Conservation (phyloP, 2,329 filamentous ascomycete species). For the Corinectria fuckeliana region DNA sequence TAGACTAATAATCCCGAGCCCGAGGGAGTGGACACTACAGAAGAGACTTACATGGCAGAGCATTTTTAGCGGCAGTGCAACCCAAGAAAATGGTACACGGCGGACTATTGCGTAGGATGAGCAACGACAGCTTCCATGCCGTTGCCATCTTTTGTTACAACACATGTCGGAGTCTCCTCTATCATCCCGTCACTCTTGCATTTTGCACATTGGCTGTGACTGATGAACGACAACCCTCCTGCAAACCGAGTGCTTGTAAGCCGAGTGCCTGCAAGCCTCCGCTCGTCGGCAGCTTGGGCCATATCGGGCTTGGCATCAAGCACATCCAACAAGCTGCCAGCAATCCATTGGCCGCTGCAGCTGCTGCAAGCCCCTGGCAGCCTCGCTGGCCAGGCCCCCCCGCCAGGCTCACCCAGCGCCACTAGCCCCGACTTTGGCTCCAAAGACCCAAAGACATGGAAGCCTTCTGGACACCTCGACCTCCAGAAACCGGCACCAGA, state of each 20-base stretch:
- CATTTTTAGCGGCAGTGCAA: neutral
- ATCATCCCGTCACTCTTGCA: neutral
- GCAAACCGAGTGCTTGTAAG: no score
- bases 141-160: neutral
- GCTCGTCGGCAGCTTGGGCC: neutral
- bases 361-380: slow-evolving; percentile 39
- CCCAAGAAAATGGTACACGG: neutral
- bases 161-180: neutral
- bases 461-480: slow-evolving; percentile 37
- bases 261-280: neutral
- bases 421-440: slow-evolving; percentile 33
- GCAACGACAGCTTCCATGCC: neutral
- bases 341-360: slow-evolving; percentile 15
- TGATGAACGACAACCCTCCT: neutral
- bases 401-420: slow-evolving; percentile 14
- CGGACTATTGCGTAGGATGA: neutral
- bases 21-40: no score
- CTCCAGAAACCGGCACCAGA: slow-evolving; percentile 19
- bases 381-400: slow-evolving; percentile 23
- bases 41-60: no score
- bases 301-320: slow-evolving; percentile 15
- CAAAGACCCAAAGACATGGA: no score
- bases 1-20: neutral
- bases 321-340: neutral
- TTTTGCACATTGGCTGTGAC: neutral